These are phyloP conservation scores for Phymatotrichopsis omnivora DNA, from an alignment of 2,329 filamentous ascomycete genomes.

Conservation along the genomic window DNA sequence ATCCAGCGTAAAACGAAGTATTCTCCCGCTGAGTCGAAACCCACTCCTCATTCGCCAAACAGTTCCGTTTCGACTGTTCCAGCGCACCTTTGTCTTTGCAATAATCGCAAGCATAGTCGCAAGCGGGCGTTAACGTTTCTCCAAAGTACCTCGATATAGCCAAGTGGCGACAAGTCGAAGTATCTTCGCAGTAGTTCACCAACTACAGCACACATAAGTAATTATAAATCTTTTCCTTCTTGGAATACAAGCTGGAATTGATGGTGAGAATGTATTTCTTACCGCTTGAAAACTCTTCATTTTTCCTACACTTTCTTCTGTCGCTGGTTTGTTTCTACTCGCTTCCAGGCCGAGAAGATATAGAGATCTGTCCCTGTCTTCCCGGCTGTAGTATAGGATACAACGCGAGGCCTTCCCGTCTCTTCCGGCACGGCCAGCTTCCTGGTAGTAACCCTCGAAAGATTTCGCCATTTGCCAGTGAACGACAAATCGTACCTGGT, in stretches of 20 bases:
- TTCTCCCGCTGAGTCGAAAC: constrained; percentile 53
- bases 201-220: constrained; percentile 42
- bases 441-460: constrained; percentile 93
- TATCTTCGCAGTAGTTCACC: constrained; percentile 72
- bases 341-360: constrained; percentile 42
- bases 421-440: constrained; percentile 81
- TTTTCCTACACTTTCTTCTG: constrained; percentile 29
- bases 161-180: constrained; percentile 61
- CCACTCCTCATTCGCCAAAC: constrained; percentile 52
- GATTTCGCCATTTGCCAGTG: constrained; percentile 92
- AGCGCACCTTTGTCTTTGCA: constrained; percentile 57
- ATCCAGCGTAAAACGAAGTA: constrained; percentile 45
- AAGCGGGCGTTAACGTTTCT: constrained; percentile 49
- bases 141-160: constrained; percentile 70
- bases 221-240: too few species aligned
- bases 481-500: constrained; percentile 73
- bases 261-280: constrained; percentile 10
- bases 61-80: constrained; percentile 46
- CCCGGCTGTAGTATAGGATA: constrained; percentile 81
- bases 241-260: neutral
- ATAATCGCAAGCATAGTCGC: constrained; percentile 68
- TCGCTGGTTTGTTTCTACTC: constrained; percentile 33
- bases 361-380: constrained; percentile 68
- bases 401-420: constrained; percentile 81
- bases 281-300: constrained; percentile 26